Percentiles rank a stretch among this genome's conserved stretches.
Conservation (phyloP, 805 yeast species). For the Blastobotrys robertii region DNA sequence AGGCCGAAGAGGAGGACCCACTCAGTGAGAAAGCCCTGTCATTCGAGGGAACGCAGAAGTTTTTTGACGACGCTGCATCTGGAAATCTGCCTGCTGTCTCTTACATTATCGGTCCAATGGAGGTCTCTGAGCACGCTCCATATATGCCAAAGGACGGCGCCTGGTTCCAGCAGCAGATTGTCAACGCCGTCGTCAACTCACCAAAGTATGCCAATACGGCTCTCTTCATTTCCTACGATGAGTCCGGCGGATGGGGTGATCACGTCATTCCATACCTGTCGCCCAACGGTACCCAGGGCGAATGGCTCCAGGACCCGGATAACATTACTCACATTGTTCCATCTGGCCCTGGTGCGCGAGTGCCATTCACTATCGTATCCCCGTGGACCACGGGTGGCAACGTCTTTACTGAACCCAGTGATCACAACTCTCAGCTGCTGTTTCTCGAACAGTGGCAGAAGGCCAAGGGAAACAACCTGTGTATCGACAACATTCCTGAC, state of each 20-base stretch:
- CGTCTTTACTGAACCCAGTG: slow-evolving; percentile 19
- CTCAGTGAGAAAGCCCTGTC: slow-evolving; percentile 14
- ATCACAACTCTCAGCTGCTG: slow-evolving; percentile 20
- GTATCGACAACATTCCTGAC: slow-evolving; percentile 9
- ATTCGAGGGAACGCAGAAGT: slow-evolving; percentile 15
- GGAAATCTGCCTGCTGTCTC: slow-evolving; percentile 20
- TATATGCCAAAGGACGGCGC: slow-evolving; percentile 18
- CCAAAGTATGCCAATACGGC: slow-evolving; percentile 18
- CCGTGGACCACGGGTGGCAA: slow-evolving; percentile 21
- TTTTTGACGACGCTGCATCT: slow-evolving; percentile 15
- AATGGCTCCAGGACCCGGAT: slow-evolving; percentile 18
- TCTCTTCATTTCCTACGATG: slow-evolving; percentile 19
- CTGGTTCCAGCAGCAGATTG: slow-evolving; percentile 14
- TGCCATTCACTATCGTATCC: slow-evolving; percentile 17
- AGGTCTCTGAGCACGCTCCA: slow-evolving; percentile 21
- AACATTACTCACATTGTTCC: slow-evolving; percentile 10
- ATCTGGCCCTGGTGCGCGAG: slow-evolving; percentile 21
- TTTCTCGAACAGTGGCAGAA: slow-evolving; percentile 19
- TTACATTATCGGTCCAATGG: slow-evolving; percentile 17
- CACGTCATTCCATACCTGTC: slow-evolving; percentile 19
- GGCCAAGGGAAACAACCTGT: slow-evolving; percentile 7
- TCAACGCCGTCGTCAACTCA: slow-evolving; percentile 14
- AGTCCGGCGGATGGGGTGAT: slow-evolving; percentile 23
- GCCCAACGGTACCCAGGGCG: slow-evolving; percentile 20
- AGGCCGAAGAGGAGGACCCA: slow-evolving; percentile 1